Conservation (phyloP, 345 rosid species). For the Citrus sinensis region DVS_A1.0 CM039169.1:11466501-11467000, state of each 20-base stretch:
- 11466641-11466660: no score
- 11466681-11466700: background rate
- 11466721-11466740: background rate
- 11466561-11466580: no score
- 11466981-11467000: constrained; percentile 77
- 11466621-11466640: background rate
- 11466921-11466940: constrained; percentile 22
- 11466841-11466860: constrained; percentile 81
- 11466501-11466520: no score
- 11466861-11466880: constrained; percentile 85
- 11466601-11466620: background rate
- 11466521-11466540: no score
- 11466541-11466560: no score
- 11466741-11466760: no score
- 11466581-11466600: no score
- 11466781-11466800: constrained; percentile 82
- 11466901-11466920: constrained; percentile 74
- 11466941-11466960: constrained; percentile 35
- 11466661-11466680: no score
- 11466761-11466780: constrained; percentile 50
- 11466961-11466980: constrained; percentile 78
- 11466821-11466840: constrained; percentile 67
- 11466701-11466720: background rate
- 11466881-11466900: constrained; percentile 55
- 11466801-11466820: constrained; percentile 64